Percentiles rank a stretch among this genome's conserved stretches.
phyloP scores from a whole-genome alignment of 1,139 yeast species.

The Casaregolazyma lundiana region DNA sequence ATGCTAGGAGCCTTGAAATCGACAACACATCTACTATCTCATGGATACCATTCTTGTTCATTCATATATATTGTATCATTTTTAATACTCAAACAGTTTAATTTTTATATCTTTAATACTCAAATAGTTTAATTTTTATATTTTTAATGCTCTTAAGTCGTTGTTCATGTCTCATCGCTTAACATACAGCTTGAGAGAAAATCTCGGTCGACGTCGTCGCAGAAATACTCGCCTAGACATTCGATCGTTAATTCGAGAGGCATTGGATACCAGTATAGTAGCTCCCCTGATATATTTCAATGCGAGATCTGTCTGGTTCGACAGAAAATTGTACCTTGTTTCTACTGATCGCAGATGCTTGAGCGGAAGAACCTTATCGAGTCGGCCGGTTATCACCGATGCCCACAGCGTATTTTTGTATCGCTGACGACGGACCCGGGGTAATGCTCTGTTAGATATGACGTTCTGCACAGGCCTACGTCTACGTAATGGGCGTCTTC shows the following conservation, averaged over 20 bases:
- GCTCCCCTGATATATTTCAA: conserved; percentile 15
- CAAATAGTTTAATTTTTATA: no score
- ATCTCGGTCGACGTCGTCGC: conserved; percentile 1
- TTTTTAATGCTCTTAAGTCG: no score
- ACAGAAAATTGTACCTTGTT: background rate
- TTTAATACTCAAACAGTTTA: no score
- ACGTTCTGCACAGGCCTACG: background rate
- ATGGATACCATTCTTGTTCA: no score
- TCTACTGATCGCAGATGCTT: background rate
- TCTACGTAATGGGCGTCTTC: background rate
- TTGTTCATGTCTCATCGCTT: background rate
- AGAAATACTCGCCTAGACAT: background rate
- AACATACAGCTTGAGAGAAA: background rate
- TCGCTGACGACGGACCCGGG: background rate
- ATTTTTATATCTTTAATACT: no score
- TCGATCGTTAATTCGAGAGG: conserved; percentile 4
- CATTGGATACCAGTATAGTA: conserved; percentile 11
- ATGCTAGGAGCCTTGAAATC: no score
- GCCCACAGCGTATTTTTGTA: background rate
- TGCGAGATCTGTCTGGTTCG: conserved; percentile 1
- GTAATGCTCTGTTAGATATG: background rate
- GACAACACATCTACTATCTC: no score
- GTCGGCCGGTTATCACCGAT: background rate
- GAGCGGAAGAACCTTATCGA: background rate
- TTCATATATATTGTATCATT: no score